Percentiles rank a stretch among this genome's conserved stretches.
phyloP scores from a whole-genome alignment of 1,284 basidiomycete genomes.

The Leccinum proliferum region DNA sequence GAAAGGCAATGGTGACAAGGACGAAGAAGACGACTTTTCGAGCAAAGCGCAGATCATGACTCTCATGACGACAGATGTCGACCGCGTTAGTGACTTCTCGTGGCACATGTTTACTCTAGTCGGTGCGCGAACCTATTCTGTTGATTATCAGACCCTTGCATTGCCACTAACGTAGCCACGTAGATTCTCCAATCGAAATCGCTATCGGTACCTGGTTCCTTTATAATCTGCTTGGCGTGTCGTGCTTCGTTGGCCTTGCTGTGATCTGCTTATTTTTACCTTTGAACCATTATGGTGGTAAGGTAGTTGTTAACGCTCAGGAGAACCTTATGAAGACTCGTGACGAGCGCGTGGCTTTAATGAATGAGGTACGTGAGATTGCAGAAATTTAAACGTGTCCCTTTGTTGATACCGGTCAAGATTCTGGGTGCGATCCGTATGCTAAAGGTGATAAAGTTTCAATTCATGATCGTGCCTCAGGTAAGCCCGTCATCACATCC shows the following conservation, averaged over 20 bases:
- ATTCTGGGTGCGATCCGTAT: slow-evolving; percentile 88
- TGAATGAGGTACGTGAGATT: slow-evolving; percentile 70
- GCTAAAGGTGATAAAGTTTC: slow-evolving; percentile 59
- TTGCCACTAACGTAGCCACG: slow-evolving; percentile 12
- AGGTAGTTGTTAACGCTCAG: slow-evolving; percentile 78
- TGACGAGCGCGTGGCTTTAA: slow-evolving; percentile 84
- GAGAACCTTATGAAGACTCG: slow-evolving; percentile 91
- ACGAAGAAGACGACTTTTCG: slow-evolving; percentile 73
- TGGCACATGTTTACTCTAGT: slow-evolving; percentile 73
- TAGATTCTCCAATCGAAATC: slow-evolving; percentile 86
- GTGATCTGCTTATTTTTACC: slow-evolving; percentile 84
- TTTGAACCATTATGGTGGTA: slow-evolving; percentile 83
- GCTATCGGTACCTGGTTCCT: slow-evolving; percentile 76
- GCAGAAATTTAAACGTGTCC: background rate
- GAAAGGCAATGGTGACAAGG: slow-evolving; percentile 31
- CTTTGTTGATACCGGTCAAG: slow-evolving; percentile 28
- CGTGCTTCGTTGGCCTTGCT: slow-evolving; percentile 76
- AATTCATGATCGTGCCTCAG: slow-evolving; percentile 19
- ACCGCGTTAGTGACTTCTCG: slow-evolving; percentile 81
- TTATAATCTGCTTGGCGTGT: slow-evolving; percentile 76
- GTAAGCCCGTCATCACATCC: slow-evolving; percentile 31
- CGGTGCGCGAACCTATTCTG: slow-evolving; percentile 32
- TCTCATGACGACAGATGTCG: slow-evolving; percentile 69
- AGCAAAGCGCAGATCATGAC: slow-evolving; percentile 86
- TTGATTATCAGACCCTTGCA: background rate